Base-by-base conservation (phyloP, 768 basidiomycete species). In the Grammothele lineata region DNA sequence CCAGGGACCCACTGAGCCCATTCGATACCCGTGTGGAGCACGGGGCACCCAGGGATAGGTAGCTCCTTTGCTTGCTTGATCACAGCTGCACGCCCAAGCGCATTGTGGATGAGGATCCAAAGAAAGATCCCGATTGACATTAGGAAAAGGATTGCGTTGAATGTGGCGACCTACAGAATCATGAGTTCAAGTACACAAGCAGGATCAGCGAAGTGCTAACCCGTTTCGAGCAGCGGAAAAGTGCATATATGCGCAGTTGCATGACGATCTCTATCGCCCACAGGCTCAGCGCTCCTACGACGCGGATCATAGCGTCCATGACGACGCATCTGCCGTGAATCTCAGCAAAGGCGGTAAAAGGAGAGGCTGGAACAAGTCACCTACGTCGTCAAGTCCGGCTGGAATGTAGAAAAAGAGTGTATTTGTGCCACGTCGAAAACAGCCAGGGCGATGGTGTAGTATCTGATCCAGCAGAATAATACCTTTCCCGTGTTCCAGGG, bases 241-340 rank as follows among this genome's bases (percentile, higher is more conserved):
- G 47, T 0, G 71, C 71, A 49, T 74, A 74, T 21, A 76, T 62
- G 8, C 74, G 63, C 17, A 76, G 50, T 55, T 73, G 73, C 70
- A 77, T 73, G 47, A 75, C 60, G 14, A 76, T 71, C 55, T 77
- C 73, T 14, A 77, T 64, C 23, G 71, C 66, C 74, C 75, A 76
- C 7, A 77, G 58, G 26, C 67, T 69, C 23, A 75, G 60, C 2
- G 70, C 73, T 8, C 75, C 73, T 4, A 66, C 65, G 9, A 74
- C 56, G 4, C 72, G 67, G 24, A 65, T 73, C 15, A 69, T 65
- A 4, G 72, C 65, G 51, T 74, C 73, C 61, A 70, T 70, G 2
- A 65, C 69, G 14, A 74, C 60, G 47, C 74, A 76, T 30, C 75
- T 75, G 32, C 18, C 14, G 17, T 21, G 38, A 27, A 3, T 15